Conservation (phyloP, 306 rosid species). For the Hippophae gyantsensis region DNA sequence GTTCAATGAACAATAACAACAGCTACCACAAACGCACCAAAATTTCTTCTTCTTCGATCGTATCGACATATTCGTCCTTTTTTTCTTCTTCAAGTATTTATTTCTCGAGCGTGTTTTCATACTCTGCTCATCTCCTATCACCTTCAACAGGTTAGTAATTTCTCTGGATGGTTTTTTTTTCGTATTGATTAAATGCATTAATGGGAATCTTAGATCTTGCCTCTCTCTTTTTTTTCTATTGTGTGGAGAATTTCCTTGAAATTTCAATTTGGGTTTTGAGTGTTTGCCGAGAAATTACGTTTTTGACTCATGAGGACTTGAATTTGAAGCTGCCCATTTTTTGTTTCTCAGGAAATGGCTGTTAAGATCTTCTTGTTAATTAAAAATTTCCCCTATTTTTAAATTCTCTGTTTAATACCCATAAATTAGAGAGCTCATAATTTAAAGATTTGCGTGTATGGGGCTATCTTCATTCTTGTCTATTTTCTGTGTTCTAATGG, state of each 20-base stretch:
- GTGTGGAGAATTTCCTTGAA: not conserved
- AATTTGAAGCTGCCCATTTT: constrained; percentile 4
- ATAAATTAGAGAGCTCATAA: no score
- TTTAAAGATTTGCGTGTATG: no score
- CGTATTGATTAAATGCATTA: constrained; percentile 2
- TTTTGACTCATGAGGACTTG: constrained; percentile 2
- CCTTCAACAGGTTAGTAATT: constrained; percentile 27
- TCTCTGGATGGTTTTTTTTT: not conserved
- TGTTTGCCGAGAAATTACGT: constrained; percentile 1
- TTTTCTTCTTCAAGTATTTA: not conserved
- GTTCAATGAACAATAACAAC: constrained; percentile 16
- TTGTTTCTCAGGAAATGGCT: not conserved
- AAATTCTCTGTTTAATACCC: not conserved
- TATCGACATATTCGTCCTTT: constrained; percentile 4
- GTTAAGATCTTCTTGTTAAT: not conserved
- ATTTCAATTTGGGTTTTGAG: constrained; percentile 8
- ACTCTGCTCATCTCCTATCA: not conserved
- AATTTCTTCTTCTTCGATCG: not conserved
- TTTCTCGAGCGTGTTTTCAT: not conserved
- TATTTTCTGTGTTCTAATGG: no score
- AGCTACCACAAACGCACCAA: not conserved
- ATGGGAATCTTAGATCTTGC: constrained; percentile 9
- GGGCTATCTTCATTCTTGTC: no score
- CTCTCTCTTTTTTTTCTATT: not conserved
- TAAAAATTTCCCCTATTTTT: not conserved